Evolutionary conservation across 768 basidiomycete genomes (phyloP), one percentile per base, ranked within the genome.

Genomic region (Panellus pusillus): DNA sequence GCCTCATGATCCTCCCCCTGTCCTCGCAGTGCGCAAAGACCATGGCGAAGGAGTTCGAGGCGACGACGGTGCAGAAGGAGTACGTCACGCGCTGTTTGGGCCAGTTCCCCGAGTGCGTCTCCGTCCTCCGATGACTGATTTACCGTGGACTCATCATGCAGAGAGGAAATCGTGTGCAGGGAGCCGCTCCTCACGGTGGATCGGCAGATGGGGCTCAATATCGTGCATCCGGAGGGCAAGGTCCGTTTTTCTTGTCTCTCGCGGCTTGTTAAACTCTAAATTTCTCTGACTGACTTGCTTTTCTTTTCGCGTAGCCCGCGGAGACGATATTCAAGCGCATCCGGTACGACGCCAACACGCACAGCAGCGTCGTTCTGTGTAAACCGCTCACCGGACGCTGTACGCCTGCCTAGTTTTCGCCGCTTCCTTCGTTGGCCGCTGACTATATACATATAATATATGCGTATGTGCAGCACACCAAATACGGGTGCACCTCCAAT

Each of bases 401-500:
- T 96, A 72, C 66, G 92, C 74, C 39, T 54, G 20, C 31, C 45
- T 36, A 14, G 52, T 40, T 17, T 20, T 44, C 39, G 27, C 42
- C 29, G 44, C n/a, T n/a, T n/a, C n/a, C n/a, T n/a, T n/a, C n/a
- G n/a, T n/a, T n/a, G n/a, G n/a, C n/a, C n/a, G n/a, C n/a, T n/a
- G n/a, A n/a, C n/a, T n/a, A n/a, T n/a, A n/a, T n/a, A n/a, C n/a
- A n/a, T n/a, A n/a, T n/a, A n/a, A n/a, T n/a, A n/a, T n/a, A n/a
- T n/a, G n/a, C n/a, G n/a, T n/a, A n/a, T n/a, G n/a, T n/a, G n/a
- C n/a, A 97, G 94, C 97, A 0, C 97, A 99, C 72, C 97, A 99
- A 70, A 91, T 98, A 53, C 82, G 97, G 45, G 96, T 99, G 3
- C 97, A 99, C 66, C 80, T 99, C 3, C 97, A 98, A 70, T 98